phyloP scores from a whole-genome alignment of 306 rosid genomes.

The Coriaria nepalensis region DNA sequence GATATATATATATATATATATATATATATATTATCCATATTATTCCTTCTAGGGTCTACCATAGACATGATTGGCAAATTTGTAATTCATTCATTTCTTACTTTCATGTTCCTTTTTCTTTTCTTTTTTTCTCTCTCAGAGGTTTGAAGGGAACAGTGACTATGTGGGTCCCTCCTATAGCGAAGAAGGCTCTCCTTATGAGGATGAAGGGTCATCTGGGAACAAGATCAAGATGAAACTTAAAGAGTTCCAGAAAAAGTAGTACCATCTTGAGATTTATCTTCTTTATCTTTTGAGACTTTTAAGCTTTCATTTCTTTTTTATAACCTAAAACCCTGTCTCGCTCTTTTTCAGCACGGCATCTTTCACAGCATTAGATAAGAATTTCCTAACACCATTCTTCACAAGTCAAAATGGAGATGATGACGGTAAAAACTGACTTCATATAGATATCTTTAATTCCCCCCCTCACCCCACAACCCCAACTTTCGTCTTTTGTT shows the following conservation, averaged over 20 bases:
- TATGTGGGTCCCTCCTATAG: constrained; percentile 63
- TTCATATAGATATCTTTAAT: too few relatives aligned
- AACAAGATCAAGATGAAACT: constrained; percentile 85
- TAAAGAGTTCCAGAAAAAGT: constrained; percentile 88
- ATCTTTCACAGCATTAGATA: constrained; percentile 79
- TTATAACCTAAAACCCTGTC: constrained; percentile 5
- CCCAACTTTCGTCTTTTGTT: too few relatives aligned
- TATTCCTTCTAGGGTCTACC: too few relatives aligned
- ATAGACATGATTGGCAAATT: too few relatives aligned
- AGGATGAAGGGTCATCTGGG: constrained; percentile 69
- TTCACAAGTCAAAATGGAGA: constrained; percentile 91
- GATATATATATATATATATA: too few relatives aligned
- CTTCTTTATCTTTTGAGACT: background rate
- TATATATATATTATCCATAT: too few relatives aligned
- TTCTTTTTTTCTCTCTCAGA: constrained; percentile 16
- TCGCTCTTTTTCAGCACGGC: constrained; percentile 50
- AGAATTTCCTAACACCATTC: constrained; percentile 90
- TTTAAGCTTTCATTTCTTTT: background rate
- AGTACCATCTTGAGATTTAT: constrained; percentile 1
- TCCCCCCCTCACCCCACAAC: too few relatives aligned
- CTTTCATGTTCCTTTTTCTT: background rate
- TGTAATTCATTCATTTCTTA: background rate
- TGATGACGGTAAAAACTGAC: constrained; percentile 22
- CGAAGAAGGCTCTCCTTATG: background rate
- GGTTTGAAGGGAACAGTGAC: constrained; percentile 44